Evolutionary conservation across 495 filamentous ascomycete genomes (phyloP), one percentile per base, ranked within the genome.

Genomic region (Aspergillus olivimuriae): DNA sequence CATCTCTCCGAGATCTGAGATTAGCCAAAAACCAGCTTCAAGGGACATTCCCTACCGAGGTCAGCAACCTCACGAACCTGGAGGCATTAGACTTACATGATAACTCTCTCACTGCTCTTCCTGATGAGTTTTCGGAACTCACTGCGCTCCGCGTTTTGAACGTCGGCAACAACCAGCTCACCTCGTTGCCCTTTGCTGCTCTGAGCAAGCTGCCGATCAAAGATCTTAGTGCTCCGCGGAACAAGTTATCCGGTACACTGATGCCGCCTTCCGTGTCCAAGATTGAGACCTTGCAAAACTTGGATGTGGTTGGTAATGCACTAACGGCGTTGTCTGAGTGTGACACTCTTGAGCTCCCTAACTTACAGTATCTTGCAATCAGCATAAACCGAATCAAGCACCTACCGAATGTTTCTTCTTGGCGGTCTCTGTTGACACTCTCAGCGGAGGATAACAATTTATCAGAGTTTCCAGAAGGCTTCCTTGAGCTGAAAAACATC

Each of bases 371-470:
- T 51, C 61, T 98, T 14, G 76, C 82, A 40, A 71, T 90, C 14
- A 82, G 80, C 19, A 73, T 80, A 51, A 98, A 98, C 47, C 78
- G 86, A 17, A 72, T 98, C 17, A 77, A 74, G 44, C 48, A 56
- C 1, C 66, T 98, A 22, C 88, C 90, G 2, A 71, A 83, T 46
- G 55, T 96, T 18, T 71, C 74, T 26, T 68, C 70, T 4, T 97
- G 89, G 86, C 68, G 72, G 11, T 78, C 73, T 34, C 74, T 98
- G 8, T 55, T 80, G 15, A 87, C 78, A 14, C 66, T 98, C 6
- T 72, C 78, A 2, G 85, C 84, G 1, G 86, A 87, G 45, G 85
- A 87, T 49, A 98, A 98, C 59, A 79, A 72, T 43, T 73, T 98
- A 16, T 63, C 77, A 10, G 70, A 72, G 7, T 63, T 97, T 30